Evolutionary conservation across 208 protist species (phyloP).

Genomic region (Leishmania martiniquensis): DNA sequence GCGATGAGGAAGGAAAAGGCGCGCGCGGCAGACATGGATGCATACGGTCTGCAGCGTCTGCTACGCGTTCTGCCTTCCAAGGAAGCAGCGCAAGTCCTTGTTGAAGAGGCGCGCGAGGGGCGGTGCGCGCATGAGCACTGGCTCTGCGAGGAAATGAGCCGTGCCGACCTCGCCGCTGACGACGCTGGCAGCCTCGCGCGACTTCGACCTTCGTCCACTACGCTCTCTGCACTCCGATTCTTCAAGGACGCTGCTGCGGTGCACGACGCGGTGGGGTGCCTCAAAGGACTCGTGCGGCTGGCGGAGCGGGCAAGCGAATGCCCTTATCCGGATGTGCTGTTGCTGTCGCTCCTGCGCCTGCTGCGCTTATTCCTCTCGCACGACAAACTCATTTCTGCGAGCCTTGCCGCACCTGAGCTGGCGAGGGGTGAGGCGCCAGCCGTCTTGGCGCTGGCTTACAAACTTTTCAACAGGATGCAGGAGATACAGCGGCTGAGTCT

Average conservation of each 20-base stretch:
- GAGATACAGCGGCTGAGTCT: slow-evolving; percentile 29
- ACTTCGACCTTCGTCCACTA: slow-evolving; percentile 22
- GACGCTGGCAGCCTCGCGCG: neutral
- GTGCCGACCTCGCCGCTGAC: neutral
- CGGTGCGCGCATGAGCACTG: slow-evolving; percentile 65
- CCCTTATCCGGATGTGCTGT: slow-evolving; percentile 12
- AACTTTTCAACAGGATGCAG: slow-evolving; percentile 33
- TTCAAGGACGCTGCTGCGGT: neutral
- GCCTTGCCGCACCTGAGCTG: neutral
- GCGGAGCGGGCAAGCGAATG: slow-evolving; percentile 11
- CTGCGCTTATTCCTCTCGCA: slow-evolving; percentile 20
- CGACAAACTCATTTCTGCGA: slow-evolving; percentile 10
- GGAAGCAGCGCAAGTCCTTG: slow-evolving; percentile 14
- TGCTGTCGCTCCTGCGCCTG: slow-evolving; percentile 15
- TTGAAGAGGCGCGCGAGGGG: slow-evolving; percentile 20
- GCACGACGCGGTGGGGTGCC: slow-evolving; percentile 1
- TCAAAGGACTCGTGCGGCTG: slow-evolving; percentile 21
- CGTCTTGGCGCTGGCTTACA: slow-evolving; percentile 6
- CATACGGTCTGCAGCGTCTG: slow-evolving; percentile 70
- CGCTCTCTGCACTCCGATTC: slow-evolving; percentile 15
- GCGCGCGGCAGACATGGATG: slow-evolving; percentile 59
- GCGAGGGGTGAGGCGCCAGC: neutral
- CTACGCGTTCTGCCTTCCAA: slow-evolving; percentile 49
- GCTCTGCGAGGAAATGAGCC: slow-evolving; percentile 22
- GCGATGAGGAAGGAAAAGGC: slow-evolving; percentile 35